Evolutionary conservation across 139 green algal genomes (phyloP), one percentile per base, ranked within the genome.

Genomic region (Astrephomene gubernaculifera): DNA sequence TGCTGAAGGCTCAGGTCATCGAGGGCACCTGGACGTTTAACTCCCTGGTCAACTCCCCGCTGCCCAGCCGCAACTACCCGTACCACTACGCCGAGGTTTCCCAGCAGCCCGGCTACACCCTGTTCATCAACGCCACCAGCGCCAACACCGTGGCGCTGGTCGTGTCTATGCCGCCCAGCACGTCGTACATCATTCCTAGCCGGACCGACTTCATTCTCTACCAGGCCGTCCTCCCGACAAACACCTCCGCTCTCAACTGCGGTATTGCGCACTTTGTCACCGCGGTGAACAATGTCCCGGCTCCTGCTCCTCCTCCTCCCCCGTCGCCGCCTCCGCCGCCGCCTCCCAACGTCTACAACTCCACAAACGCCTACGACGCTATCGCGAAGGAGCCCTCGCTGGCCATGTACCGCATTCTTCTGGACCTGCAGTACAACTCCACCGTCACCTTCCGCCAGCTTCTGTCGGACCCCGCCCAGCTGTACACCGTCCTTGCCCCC

Each of bases 321-420:
- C 73, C 73, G 68, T 39, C 70, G 38, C 54, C 74, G 36, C 74
- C 74, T 25, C 74, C 74, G 5, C 74, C 74, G 10, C 74, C 74
- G 1, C 74, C 74, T 25, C 74, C 74, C 14, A 38, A 53, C 27
- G 54, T 39, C 33, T 57, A 57, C 54, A 43, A 44, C 73, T 12
- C 52, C 2, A 45, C 22, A 0, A 70, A 5, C 73, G 22, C 39
- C 1, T 53, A 24, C 52, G 52, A 49, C 2, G 52, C 19, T 36
- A 68, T 81, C 6, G 5, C 27, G 10, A 27, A n/a, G 10, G 70
- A 78, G 70, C 70, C 70, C 19, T 4, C 17, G 27, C 27, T 78
- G 43, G 70, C 73, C 6, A 38, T 57, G 6, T 81, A 81, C 73
- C 2, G 5, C 7, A n/a, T 4, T 6, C 45, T 81, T 45, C 31